Conservation (phyloP, 306 rosid genomes). For the Benincasa hispida region DNA sequence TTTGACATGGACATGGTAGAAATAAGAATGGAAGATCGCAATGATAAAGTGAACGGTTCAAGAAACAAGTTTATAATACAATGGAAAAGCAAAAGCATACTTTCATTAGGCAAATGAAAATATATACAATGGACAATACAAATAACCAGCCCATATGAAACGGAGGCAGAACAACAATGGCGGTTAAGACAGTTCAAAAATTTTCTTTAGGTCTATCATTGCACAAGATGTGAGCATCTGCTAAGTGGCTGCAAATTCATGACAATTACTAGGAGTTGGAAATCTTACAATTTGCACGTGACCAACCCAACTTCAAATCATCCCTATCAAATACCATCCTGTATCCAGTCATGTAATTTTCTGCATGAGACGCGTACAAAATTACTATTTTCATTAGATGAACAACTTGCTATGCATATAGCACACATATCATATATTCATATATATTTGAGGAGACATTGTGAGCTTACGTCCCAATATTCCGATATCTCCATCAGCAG, state of each 20-base stretch:
- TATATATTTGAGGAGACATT: background rate
- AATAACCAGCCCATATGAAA: background rate
- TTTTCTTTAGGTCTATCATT: background rate
- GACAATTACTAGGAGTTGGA: conserved; percentile 3
- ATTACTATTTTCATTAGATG: background rate
- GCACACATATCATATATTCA: background rate
- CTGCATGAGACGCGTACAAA: conserved; percentile 28
- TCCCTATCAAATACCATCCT: conserved; percentile 81
- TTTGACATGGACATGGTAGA: conserved; percentile 20
- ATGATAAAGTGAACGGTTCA: background rate
- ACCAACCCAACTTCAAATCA: conserved; percentile 72
- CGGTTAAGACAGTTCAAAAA: background rate
- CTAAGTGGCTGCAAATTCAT: background rate
- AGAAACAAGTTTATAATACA: background rate
- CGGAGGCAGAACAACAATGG: background rate
- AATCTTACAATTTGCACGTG: conserved; percentile 70
- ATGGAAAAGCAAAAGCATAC: background rate
- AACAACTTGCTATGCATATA: background rate
- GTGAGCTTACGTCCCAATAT: conserved; percentile 74
- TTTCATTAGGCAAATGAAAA: background rate
- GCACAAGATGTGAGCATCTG: background rate
- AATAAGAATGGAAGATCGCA: background rate
- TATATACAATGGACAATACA: background rate
- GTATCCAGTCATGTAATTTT: conserved; percentile 82
- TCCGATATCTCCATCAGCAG: conserved; percentile 58